Conservation (phyloP, 2,329 filamentous ascomycete species). For the Fusarium brachygibbosum region DNA sequence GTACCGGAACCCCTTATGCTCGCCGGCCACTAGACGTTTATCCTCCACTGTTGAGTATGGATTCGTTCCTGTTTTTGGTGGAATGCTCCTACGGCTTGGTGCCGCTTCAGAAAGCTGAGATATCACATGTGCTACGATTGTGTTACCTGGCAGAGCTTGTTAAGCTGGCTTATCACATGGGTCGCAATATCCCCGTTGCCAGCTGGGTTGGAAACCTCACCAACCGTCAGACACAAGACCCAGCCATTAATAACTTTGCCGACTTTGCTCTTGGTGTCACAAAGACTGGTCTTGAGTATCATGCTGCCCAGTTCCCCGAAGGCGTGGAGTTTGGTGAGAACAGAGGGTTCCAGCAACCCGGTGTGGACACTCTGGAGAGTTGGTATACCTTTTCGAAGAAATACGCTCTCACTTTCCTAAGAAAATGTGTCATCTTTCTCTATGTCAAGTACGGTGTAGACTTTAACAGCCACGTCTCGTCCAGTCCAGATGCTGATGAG, state of each 20-base stretch:
- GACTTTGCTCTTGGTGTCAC: slow-evolving; percentile 66
- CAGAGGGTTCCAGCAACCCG: slow-evolving; percentile 67
- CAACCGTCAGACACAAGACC: slow-evolving; percentile 59
- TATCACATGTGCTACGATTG: slow-evolving; percentile 83
- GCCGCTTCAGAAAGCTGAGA: slow-evolving; percentile 76
- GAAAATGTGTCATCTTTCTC: slow-evolving; percentile 86
- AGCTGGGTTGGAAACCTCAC: slow-evolving; percentile 64
- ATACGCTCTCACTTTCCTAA: slow-evolving; percentile 90
- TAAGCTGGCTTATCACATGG: slow-evolving; percentile 77
- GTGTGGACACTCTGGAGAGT: slow-evolving; percentile 65
- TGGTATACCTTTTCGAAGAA: slow-evolving; percentile 76
- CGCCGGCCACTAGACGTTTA: slow-evolving; percentile 61
- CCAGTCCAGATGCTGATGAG: slow-evolving; percentile 77
- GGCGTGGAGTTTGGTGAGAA: slow-evolving; percentile 54
- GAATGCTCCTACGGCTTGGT: slow-evolving; percentile 80
- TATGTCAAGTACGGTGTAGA: slow-evolving; percentile 91
- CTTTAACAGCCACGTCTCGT: slow-evolving; percentile 78
- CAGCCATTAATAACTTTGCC: slow-evolving; percentile 67
- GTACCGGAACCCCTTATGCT: slow-evolving; percentile 57
- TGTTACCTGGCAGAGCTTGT: slow-evolving; percentile 94
- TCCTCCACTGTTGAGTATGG: slow-evolving; percentile 73
- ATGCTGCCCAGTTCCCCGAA: slow-evolving; percentile 50
- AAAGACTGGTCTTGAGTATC: slow-evolving; percentile 60
- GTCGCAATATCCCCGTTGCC: slow-evolving; percentile 65
- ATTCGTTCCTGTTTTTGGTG: slow-evolving; percentile 84